Conservation (phyloP, 352 stramenopile species). For the Globisporangium yorkense region DNA sequence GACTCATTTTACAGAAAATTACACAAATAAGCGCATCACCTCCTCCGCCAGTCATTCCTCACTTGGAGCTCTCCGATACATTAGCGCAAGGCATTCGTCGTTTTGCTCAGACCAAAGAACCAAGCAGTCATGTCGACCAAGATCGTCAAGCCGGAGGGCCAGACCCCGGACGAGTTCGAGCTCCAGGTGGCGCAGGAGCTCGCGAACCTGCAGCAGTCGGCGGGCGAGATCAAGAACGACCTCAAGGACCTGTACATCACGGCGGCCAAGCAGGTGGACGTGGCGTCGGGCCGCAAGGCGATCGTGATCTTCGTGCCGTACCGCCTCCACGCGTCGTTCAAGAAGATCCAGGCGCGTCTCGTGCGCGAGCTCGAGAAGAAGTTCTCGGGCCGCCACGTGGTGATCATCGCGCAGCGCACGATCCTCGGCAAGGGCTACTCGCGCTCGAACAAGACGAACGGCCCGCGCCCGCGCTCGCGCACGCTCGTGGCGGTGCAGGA, state of each 20-base stretch:
- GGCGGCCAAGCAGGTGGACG: constrained; percentile 98
- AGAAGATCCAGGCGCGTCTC: constrained; percentile 98
- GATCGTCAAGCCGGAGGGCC: constrained; percentile 85
- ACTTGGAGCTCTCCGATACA: too few relatives aligned
- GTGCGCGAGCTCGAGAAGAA: constrained; percentile 99
- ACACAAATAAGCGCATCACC: not conserved
- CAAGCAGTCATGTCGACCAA: constrained; percentile 62
- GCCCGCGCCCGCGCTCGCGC: constrained; percentile 93
- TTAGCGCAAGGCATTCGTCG: constrained; percentile 16
- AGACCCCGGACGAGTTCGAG: constrained; percentile 85
- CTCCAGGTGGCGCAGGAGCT: constrained; percentile 86
- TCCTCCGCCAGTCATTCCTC: not conserved
- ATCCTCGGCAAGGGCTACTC: constrained; percentile 98
- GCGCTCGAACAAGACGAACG: constrained; percentile 93
- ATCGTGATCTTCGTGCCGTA: constrained; percentile 99
- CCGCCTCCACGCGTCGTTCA: constrained; percentile 96
- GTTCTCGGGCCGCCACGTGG: constrained; percentile 97
- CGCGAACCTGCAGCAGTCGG: constrained; percentile 89
- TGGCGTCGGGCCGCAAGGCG: constrained; percentile 92
- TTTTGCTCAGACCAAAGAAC: constrained; percentile 44
- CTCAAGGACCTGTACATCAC: constrained; percentile 98
- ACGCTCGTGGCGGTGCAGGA: constrained; percentile 99
- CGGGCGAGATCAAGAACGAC: constrained; percentile 96
- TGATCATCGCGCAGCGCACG: constrained; percentile 98
- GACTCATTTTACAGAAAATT: too few relatives aligned